Base-by-base conservation (phyloP, 371 early-diverging fungal species). In the Mortierella sp. region DNA sequence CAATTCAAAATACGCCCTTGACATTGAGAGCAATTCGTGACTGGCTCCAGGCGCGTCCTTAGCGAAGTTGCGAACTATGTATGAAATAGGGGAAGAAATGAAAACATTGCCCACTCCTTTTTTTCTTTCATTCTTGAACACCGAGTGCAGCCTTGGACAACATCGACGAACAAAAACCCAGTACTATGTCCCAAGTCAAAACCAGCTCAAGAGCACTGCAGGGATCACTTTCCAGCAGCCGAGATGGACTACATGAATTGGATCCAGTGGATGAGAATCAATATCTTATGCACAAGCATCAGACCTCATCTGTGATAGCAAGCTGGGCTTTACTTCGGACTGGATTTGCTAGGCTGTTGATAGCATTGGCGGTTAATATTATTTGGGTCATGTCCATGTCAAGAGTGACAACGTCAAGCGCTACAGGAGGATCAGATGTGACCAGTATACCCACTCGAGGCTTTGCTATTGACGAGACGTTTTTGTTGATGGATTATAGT, bases 401-500 rank as follows among this genome's bases (percentile, higher is more conserved):
- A 55, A 28, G 55, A 55, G 10, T 14, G 16, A 30, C 11, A 30
- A 24, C 28, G 11, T 9, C 14, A 2, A 11, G 20, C 11, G 4
- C 55, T 55, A 28, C 12, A 55, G 30, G 55, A 5, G 14, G 18
- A 55, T 55, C 18, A 12, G 55, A 28, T 14, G 24, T 14, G 30
- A 55, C 55, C 12, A 55, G 11, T 12, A 14, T 28, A 12, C 5
- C 28, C 4, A 14, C 14, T 22, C 61, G 61, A 37, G 39, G 12
- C 39, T 37, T 37, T 37, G 2, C 24, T 6, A 39, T 10, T 60
- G 68, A 68, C 16, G 72, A 71, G 39, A 62, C 24, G 22, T 74
- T 65, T 32, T 54, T 79, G 5, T 26, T 79, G 24, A 71, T 74
- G 62, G 72, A 79, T 16, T 79, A 79, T 20, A 79, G 79, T 55